Percentiles rank a stretch among this genome's conserved stretches.
Conservation (phyloP, 345 rosid species). For the Physaria fendleri region DNA sequence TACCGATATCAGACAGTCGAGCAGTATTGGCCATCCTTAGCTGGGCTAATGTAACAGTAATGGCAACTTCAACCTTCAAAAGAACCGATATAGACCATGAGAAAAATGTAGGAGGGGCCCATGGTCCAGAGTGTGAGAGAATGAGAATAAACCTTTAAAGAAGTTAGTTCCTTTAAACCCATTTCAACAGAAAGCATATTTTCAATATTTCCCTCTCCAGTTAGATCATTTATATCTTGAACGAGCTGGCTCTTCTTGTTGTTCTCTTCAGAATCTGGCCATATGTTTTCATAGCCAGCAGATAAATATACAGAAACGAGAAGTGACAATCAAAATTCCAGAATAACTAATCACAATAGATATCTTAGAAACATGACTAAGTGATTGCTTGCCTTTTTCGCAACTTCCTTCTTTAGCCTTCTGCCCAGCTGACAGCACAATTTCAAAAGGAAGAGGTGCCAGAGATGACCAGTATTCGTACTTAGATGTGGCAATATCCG, state of each 20-base stretch:
- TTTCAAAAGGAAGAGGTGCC: slow-evolving; percentile 97
- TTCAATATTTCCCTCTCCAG: slow-evolving; percentile 96
- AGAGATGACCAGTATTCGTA: slow-evolving; percentile 97
- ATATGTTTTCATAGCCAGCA: slow-evolving; percentile 1
- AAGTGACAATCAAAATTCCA: not conserved
- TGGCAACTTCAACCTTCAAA: slow-evolving; percentile 84
- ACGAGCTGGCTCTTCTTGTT: slow-evolving; percentile 61
- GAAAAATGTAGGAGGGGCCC: slow-evolving; percentile 2
- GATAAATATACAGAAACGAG: not conserved
- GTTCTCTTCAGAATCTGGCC: slow-evolving; percentile 53
- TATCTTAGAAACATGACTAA: slow-evolving; percentile 9
- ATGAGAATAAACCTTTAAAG: slow-evolving; percentile 56
- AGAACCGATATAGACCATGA: slow-evolving; percentile 19
- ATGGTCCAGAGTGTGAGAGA: not conserved
- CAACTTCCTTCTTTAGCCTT: slow-evolving; percentile 83
- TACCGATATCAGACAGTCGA: slow-evolving; percentile 65
- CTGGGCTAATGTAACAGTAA: slow-evolving; percentile 66
- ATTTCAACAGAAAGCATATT: slow-evolving; percentile 99
- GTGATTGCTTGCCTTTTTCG: slow-evolving; percentile 56
- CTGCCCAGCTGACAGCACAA: slow-evolving; percentile 96
- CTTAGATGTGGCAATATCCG: slow-evolving; percentile 81
- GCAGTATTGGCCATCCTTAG: slow-evolving; percentile 66
- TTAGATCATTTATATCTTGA: slow-evolving; percentile 80
- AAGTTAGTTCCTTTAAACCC: slow-evolving; percentile 91
- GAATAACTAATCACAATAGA: not conserved